Evolutionary conservation across 1,284 basidiomycete species (phyloP).

Genomic region (Spongispora temasekensis): DNA sequence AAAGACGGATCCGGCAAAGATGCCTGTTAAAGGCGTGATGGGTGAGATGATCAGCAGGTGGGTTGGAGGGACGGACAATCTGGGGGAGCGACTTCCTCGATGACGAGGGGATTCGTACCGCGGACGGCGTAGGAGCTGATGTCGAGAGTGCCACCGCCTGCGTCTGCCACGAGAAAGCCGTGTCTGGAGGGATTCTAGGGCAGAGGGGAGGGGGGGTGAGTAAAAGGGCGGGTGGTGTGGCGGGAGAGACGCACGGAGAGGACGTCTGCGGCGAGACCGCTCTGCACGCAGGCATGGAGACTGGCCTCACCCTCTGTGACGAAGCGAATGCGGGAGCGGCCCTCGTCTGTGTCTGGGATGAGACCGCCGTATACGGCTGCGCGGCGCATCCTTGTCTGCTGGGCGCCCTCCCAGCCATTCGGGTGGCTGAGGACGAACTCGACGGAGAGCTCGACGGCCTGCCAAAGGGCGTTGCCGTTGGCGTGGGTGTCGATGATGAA

Average conservation of each 20-base stretch:
- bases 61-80: slow-evolving; percentile 54
- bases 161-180: slow-evolving; percentile 76
- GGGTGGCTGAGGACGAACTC: slow-evolving; percentile 77
- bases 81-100: slow-evolving; percentile 78
- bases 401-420: slow-evolving; percentile 81
- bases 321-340: slow-evolving; percentile 68
- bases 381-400: slow-evolving; percentile 74
- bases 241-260: slow-evolving; percentile 51
- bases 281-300: slow-evolving; percentile 74
- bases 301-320: slow-evolving; percentile 82
- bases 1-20: slow-evolving; percentile 81
- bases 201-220: slow-evolving; percentile 6
- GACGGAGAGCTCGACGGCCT: slow-evolving; percentile 56
- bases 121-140: slow-evolving; percentile 76
- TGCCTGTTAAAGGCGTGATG: slow-evolving; percentile 45
- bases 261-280: slow-evolving; percentile 71
- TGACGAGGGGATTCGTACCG: slow-evolving; percentile 63
- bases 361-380: slow-evolving; percentile 66
- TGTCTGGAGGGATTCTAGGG: slow-evolving; percentile 64
- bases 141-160: slow-evolving; percentile 78
- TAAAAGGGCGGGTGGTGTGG: neutral
- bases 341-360: slow-evolving; percentile 70
- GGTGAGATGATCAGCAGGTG: too few relatives aligned
- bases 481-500: slow-evolving; percentile 78
- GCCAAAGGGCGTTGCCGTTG: slow-evolving; percentile 64